Base-by-base conservation (phyloP, 495 filamentous ascomycete species). In the Podospora anserina region DNA sequence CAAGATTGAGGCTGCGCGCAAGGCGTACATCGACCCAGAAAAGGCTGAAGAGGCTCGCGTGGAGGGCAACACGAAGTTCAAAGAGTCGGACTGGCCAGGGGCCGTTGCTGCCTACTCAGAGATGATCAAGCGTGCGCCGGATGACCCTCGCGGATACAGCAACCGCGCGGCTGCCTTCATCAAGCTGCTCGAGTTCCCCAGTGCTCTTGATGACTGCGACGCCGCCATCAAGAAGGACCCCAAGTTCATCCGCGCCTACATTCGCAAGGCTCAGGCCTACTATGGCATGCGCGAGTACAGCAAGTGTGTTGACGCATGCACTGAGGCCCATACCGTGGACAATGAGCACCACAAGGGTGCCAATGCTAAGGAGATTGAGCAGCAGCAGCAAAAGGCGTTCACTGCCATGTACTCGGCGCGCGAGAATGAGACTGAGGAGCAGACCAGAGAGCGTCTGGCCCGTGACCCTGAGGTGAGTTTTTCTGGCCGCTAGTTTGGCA, bases 261-360 rank as follows among this genome's bases (percentile, higher is more conserved):
- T 98, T 72, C 89, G 95, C 74, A 98, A 97, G 83, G 92, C 93
- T 0, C 92, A 97, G 79, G 92, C 94, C 18, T 90, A 90, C 76
- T 90, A 96, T 69, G 93, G 92, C 66, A 99, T 99, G 95, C 91
- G 93, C 73, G 93, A 99, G 79, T 98, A 96, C 82, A 96, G 88
- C 82, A 93, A 91, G 78, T 96, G 91, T 74, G 82, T 97, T 57
- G 96, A 99, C 75, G 90, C 88, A 20, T 97, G 93, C 83, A 87
- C 87, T 44, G 92, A 93, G 70, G 95, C 96, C 3, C 80, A 84
- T 2, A 85, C 89, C 68, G 86, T 93, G 19, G 96, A 99, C 77
- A 87, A 80, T 27, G 80, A 83, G 65, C 78, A 83, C 72, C 75
- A 85, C 75, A 85, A 88, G 65, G 88, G 89, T 62, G 91, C 89